A percentile compares a stretch with the other conserved stretches of the same genome.
Conservation (phyloP, 345 rosid genomes). For the Physaria fendleri region DNA sequence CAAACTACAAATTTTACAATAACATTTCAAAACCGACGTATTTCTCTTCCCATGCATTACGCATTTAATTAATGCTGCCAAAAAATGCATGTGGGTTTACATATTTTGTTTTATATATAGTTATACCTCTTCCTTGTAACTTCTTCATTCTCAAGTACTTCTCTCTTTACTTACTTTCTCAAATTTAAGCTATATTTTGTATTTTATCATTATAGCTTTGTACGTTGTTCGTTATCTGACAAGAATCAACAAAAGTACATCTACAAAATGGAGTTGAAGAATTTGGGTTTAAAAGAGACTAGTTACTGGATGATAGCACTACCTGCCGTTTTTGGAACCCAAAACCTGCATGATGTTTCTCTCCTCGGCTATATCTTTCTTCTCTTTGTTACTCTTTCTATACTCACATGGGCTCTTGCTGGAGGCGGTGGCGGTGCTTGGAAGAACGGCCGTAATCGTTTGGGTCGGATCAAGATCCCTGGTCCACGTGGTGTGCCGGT, state of each 20-base stretch:
- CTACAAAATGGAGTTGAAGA: conserved; percentile 23
- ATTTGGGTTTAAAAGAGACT: conserved; percentile 38
- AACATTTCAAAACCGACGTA: conserved; percentile 23
- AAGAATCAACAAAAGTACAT: conserved; percentile 11
- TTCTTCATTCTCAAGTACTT: conserved; percentile 23
- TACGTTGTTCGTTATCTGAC: not conserved
- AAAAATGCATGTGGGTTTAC: conserved; percentile 26
- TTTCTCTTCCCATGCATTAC: conserved; percentile 32
- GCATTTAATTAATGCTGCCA: conserved; percentile 31
- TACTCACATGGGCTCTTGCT: conserved; percentile 55
- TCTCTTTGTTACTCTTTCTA: conserved; percentile 29
- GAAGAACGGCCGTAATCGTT: conserved; percentile 45
- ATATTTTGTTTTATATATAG: not conserved
- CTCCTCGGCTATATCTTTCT: conserved; percentile 35
- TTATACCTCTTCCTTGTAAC: conserved; percentile 14
- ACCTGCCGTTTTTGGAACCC: conserved; percentile 46
- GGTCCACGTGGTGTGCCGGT: conserved; percentile 74
- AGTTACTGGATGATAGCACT: conserved; percentile 58
- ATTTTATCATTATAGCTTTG: not conserved
- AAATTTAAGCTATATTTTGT: not conserved
- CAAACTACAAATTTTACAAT: conserved; percentile 1
- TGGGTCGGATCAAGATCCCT: conserved; percentile 43
- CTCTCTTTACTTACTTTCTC: conserved; percentile 3
- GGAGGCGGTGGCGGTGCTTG: conserved; percentile 77
- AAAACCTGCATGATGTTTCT: conserved; percentile 28